Base-by-base conservation (phyloP, 106 monocot genomes). In the Ottelia alismoides region DNA sequence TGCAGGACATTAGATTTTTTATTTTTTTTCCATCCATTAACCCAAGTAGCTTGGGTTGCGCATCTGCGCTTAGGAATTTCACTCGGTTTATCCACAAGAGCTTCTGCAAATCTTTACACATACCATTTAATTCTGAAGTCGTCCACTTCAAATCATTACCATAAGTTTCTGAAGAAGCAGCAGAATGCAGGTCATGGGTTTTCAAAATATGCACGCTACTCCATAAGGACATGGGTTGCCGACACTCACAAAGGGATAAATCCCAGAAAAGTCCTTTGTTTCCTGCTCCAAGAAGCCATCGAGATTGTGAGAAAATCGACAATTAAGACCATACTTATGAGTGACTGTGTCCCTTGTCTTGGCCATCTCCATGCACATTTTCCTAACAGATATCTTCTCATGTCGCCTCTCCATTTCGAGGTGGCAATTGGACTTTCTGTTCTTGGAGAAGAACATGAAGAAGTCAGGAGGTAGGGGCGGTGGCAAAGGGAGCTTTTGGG, bases 41-140 rank as follows among this genome's bases (percentile, higher is more conserved):
- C 20, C 88, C 94, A 60, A 96, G 88, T 30, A 69, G 49, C 65
- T 88, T 96, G 66, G 88, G 81, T 44, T 85, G 94, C 46, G 56
- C 65, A 73, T 79, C 71, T 21, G 94, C 84, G 67, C 67, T 88
- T 1, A 84, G 81, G 71, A 81, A 96, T 25, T 29, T 71, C 40
- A 78, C 53, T 73, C 79, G 81, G 61, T 84, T 88, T 72, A 88
- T 96, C 94, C 94, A 96, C 65, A 96, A 63, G 27, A 84, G 78
- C 69, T 62, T 88, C 70, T 96, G 94, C 16, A 88, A 60, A 55
- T 85, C 84, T 72, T 88, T 96, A 44, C 31, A 81, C 30, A 96
- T 50, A 62, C 27, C 48, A 69, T 96, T 96, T 16, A 74, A 65
- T 64, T 96, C 94, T 30, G 25, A 73, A 30, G 45, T 58, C 51